Base-by-base conservation (phyloP, 2,329 filamentous ascomycete genomes). In the Escovopsis sp. region DNA sequence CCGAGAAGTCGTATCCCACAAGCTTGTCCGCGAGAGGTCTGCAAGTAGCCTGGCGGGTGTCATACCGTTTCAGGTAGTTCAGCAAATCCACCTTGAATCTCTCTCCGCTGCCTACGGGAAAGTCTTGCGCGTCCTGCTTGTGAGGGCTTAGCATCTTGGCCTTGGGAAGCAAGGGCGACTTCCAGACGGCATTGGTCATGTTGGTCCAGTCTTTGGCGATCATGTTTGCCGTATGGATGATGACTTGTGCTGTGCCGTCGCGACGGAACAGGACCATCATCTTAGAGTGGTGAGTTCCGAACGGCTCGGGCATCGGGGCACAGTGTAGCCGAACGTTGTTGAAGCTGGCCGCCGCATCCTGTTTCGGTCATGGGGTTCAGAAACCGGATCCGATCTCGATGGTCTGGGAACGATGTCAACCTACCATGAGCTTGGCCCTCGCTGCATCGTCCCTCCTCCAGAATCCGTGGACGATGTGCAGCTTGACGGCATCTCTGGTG, bases 181-280 rank as follows among this genome's bases (percentile, higher is more conserved):
- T 68, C 87, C 87, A 94, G 5, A 84, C 73, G 1, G 77, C 85
- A 57, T 94, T 86, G 1, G 80, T 83, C 82, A 94, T 84, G 51
- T 91, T 91, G 2, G 69, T 73, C 87, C 87, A 94, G 58, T 94
- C 87, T 43, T 80, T 77, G 4, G 70, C 55, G n/a, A 94, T 89
- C 81, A 94, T 86, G 52, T 94, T 94, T 15, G 87, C 85, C 0
- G 87, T 94, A 52, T 93, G 85, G 28, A 94, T 87, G 43, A 93
- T 62, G 6, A 94, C 65, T 60, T 93, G 82, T 1, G 81, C 83
- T 0, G 70, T 75, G 47, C 82, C 77, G 55, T 94, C 85, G 56
- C 83, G 78, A 5, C 83, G 73, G 47, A 94, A 68, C 4, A 94
- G 60, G n/a, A 94, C 66, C 59, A 94, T 74, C 83, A 94, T 91